These are phyloP conservation scores for Grosmannia clavigera DNA, from an alignment of 2,329 filamentous ascomycete species.

Conservation along the genomic window DNA sequence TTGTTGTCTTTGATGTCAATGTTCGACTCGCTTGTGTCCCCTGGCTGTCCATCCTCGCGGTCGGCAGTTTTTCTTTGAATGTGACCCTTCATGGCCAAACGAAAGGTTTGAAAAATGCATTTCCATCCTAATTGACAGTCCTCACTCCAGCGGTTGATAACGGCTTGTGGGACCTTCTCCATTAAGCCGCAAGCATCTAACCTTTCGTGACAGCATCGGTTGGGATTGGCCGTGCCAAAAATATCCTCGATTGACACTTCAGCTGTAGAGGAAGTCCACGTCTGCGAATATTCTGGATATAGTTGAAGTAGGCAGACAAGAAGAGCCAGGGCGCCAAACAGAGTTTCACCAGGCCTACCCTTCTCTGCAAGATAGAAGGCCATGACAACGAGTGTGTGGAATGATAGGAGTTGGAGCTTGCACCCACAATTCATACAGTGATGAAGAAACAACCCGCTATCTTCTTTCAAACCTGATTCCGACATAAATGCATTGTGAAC, in stretches of 20 bases:
- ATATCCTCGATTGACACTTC: neutral
- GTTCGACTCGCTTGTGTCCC: neutral
- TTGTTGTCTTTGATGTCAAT: neutral
- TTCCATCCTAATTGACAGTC: conserved; percentile 1
- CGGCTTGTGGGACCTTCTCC: neutral
- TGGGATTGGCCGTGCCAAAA: neutral
- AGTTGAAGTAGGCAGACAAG: neutral
- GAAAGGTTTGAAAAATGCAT: neutral
- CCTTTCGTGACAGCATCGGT: neutral
- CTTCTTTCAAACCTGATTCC: accelerated
- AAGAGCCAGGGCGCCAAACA: conserved; percentile 3
- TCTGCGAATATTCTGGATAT: neutral
- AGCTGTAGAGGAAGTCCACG: neutral
- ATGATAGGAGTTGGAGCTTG: neutral
- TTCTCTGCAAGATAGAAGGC: neutral
- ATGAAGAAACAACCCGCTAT: conserved; percentile 1
- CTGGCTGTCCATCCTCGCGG: too few relatives aligned
- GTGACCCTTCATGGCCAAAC: neutral
- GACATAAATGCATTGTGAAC: neutral
- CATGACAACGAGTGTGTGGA: conserved; percentile 1
- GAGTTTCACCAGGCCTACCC: neutral
- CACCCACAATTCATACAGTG: neutral
- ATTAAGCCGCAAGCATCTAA: neutral
- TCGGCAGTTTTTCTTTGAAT: too few relatives aligned
- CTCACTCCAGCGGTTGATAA: neutral